These are phyloP conservation scores for Serendipita sp. DNA, from an alignment of 1,284 basidiomycete genomes.

Conservation along the genomic window DNA sequence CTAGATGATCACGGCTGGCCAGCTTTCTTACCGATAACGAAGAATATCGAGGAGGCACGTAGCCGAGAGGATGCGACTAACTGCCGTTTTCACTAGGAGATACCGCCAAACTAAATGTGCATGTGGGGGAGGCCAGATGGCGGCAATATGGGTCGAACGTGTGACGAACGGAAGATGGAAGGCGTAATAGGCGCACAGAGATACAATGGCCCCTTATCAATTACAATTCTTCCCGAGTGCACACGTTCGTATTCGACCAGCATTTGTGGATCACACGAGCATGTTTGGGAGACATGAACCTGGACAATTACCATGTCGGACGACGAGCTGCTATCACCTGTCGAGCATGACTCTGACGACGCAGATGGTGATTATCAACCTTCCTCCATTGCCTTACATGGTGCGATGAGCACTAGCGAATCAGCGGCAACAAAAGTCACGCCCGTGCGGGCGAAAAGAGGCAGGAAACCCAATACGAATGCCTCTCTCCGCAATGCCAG, in stretches of 20 bases:
- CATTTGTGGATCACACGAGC: not conserved
- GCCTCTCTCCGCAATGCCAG: conserved; percentile 37
- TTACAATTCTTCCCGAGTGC: not conserved
- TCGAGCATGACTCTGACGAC: not conserved
- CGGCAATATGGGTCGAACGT: too few species aligned
- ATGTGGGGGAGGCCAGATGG: too few species aligned
- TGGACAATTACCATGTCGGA: not conserved
- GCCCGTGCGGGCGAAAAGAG: not conserved
- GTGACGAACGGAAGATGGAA: too few species aligned
- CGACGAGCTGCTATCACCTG: not conserved
- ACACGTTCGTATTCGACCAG: not conserved
- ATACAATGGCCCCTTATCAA: too few species aligned
- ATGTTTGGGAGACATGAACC: not conserved
- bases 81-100: too few species aligned
- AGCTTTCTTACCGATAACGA: too few species aligned
- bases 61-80: too few species aligned
- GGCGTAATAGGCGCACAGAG: too few species aligned
- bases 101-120: too few species aligned
- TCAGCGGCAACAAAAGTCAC: not conserved
- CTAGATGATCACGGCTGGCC: too few species aligned
- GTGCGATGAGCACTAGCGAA: not conserved
- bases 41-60: too few species aligned
- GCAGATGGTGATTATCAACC: not conserved
- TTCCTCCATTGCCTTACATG: not conserved
- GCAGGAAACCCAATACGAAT: not conserved